Conservation (phyloP, 1,284 basidiomycete species). For the Ceraceosorus guamensis region DNA sequence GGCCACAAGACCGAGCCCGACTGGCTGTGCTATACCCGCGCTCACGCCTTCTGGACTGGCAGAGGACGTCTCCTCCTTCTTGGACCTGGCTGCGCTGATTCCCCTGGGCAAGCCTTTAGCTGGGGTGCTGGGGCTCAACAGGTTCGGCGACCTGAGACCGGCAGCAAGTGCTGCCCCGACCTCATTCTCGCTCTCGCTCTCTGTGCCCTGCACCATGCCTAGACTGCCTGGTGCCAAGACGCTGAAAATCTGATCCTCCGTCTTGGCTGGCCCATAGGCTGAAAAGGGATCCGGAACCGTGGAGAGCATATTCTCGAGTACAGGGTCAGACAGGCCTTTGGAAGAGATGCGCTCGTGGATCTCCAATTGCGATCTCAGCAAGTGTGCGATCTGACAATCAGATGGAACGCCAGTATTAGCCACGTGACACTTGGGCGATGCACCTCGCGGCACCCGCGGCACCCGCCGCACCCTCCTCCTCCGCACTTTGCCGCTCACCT, state of each 20-base stretch:
- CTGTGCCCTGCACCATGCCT: background rate
- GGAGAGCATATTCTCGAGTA: constrained; percentile 82
- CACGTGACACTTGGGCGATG: background rate
- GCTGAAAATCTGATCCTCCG: constrained; percentile 74
- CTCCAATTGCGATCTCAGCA: constrained; percentile 40
- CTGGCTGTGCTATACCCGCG: too few relatives aligned
- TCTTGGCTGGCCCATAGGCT: constrained; percentile 75
- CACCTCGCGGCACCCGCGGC: background rate
- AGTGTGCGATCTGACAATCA: constrained; percentile 19
- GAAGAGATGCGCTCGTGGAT: constrained; percentile 64
- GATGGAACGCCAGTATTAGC: too few relatives aligned
- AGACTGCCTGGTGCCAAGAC: constrained; percentile 51
- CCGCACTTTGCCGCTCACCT: constrained; percentile 14
- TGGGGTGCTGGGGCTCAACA: background rate
- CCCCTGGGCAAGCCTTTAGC: background rate
- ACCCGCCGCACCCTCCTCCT: background rate
- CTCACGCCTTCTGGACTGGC: background rate
- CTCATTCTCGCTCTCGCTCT: too few relatives aligned
- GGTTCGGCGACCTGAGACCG: background rate
- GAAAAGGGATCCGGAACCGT: constrained; percentile 87
- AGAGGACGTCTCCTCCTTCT: background rate
- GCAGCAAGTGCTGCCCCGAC: too few relatives aligned
- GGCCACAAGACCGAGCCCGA: background rate
- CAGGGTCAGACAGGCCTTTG: constrained; percentile 78
- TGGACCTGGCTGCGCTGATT: background rate